These are phyloP conservation scores for Xylaria sp. DNA, from an alignment of 2,329 filamentous ascomycete species.

Conservation along the genomic window DNA sequence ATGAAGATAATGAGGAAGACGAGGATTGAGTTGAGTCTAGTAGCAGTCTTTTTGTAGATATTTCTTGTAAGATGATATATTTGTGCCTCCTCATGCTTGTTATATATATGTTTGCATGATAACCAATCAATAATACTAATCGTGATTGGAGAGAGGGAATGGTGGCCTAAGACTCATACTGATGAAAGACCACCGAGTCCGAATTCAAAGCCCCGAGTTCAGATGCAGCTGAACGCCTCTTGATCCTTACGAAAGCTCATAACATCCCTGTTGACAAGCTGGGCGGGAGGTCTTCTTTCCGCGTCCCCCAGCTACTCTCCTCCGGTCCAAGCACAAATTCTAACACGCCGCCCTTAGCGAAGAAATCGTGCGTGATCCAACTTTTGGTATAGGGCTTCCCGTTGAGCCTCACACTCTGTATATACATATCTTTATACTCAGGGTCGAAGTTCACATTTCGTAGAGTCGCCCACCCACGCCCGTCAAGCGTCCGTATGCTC, in stretches of 20 bases:
- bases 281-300: slow-evolving; percentile 63
- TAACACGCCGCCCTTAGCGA: slow-evolving; percentile 62
- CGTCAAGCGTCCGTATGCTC: slow-evolving; percentile 39
- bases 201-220: neutral
- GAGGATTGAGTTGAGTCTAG: slow-evolving; percentile 5
- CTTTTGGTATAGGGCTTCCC: slow-evolving; percentile 62
- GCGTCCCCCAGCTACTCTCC: slow-evolving; percentile 62
- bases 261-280: slow-evolving; percentile 46
- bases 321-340: slow-evolving; percentile 64
- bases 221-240: neutral
- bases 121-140: neutral
- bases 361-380: slow-evolving; percentile 70
- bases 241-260: slow-evolving; percentile 4
- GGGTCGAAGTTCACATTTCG: slow-evolving; percentile 46
- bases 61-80: neutral
- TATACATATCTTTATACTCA: slow-evolving; percentile 56
- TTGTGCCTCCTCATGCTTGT: neutral
- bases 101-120: neutral
- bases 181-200: neutral
- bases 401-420: slow-evolving; percentile 64
- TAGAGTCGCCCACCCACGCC: slow-evolving; percentile 57
- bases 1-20: slow-evolving; percentile 5
- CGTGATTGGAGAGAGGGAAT: neutral
- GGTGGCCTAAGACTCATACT: neutral
- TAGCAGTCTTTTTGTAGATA: neutral